These are phyloP conservation scores for thale cress (Arabidopsis thaliana) DNA, from an alignment of 345 rosid genomes.

Conservation along the genomic window TAIR10.1 NC_003076.8:4660001-4660500, in stretches of 20 bases:
- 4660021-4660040: slow-evolving; percentile 53
- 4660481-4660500: slow-evolving; percentile 10
- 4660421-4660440: slow-evolving; percentile 96
- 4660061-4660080: slow-evolving; percentile 24
- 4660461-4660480: slow-evolving; percentile 9
- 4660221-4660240: background rate
- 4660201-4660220: slow-evolving; percentile 13
- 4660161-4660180: slow-evolving; percentile 22
- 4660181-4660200: slow-evolving; percentile 22
- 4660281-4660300: slow-evolving; percentile 87
- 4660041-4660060: slow-evolving; percentile 18
- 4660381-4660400: slow-evolving; percentile 22
- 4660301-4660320: slow-evolving; percentile 65
- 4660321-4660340: slow-evolving; percentile 8
- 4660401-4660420: slow-evolving; percentile 97
- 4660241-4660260: slow-evolving; percentile 71
- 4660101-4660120: slow-evolving; percentile 21
- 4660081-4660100: slow-evolving; percentile 28
- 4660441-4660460: slow-evolving; percentile 53
- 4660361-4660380: slow-evolving; percentile 15
- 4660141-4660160: slow-evolving; percentile 34
- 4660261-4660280: slow-evolving; percentile 86
- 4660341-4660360: background rate
- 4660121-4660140: slow-evolving; percentile 30
- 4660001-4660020: slow-evolving; percentile 63